Conservation (phyloP, 306 rosid species). For the Echinosophora koreensis region DNA sequence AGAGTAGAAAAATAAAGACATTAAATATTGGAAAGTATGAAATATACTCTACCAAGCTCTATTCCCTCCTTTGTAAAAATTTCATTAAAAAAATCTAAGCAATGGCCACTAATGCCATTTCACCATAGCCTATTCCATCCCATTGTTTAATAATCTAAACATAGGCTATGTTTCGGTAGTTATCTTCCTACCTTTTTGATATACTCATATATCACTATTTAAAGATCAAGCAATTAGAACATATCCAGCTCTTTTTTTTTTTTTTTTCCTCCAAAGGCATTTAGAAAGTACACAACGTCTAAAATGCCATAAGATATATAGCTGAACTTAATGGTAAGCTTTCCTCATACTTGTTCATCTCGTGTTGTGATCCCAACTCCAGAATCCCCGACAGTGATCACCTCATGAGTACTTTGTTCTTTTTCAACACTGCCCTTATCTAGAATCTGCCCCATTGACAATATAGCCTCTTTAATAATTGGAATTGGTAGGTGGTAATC, state of each 20-base stretch:
- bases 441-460: constrained; percentile 39
- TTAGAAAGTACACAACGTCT: background rate
- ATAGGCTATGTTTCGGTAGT: too few species aligned
- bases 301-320: background rate
- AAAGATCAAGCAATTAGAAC: background rate
- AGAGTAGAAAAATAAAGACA: too few species aligned
- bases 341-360: constrained; percentile 40
- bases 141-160: too few species aligned
- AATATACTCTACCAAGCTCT: too few species aligned
- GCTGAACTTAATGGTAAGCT: constrained; percentile 1
- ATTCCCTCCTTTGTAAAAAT: too few species aligned
- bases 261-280: background rate
- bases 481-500: constrained; percentile 52
- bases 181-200: too few species aligned
- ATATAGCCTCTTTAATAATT: constrained; percentile 43
- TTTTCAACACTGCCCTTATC: constrained; percentile 34
- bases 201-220: too few species aligned
- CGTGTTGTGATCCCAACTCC: constrained; percentile 34
- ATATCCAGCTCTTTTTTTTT: background rate
- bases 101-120: too few species aligned
- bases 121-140: too few species aligned
- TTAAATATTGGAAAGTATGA: too few species aligned
- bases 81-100: too few species aligned
- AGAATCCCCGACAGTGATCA: constrained; percentile 39
- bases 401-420: constrained; percentile 49